Conservation (phyloP, 73 alveolate genomes). For the Paramecium pentaurelia region DNA sequence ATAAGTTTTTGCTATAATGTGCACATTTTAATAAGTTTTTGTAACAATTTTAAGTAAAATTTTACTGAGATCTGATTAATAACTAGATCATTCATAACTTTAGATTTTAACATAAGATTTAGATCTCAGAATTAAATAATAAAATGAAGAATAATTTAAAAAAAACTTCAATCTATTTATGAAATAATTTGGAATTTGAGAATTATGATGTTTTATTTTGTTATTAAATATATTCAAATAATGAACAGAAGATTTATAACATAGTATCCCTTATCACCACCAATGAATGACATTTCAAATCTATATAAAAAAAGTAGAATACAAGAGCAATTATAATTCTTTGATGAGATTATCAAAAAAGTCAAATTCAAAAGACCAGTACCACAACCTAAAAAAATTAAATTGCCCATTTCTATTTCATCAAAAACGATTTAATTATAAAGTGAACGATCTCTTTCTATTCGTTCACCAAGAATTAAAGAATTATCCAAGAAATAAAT, state of each 20-base stretch:
- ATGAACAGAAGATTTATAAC: not conserved
- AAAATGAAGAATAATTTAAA: not conserved
- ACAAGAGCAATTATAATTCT: not conserved
- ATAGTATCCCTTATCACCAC: not conserved
- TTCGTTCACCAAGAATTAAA: not conserved
- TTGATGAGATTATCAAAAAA: not conserved
- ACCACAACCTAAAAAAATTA: not conserved
- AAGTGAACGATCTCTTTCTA: not conserved
- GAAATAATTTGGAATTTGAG: not conserved
- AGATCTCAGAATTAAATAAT: not conserved
- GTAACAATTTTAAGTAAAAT: not conserved
- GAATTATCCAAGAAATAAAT: not conserved
- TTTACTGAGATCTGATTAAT: not conserved
- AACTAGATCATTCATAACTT: not conserved
- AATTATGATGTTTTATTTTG: not conserved
- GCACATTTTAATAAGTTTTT: not conserved
- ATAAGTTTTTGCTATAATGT: not conserved
- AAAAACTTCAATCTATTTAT: not conserved
- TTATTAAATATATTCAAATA: not conserved
- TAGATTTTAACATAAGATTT: not conserved
- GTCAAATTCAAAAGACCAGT: not conserved
- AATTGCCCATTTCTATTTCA: not conserved
- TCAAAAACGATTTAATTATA: not conserved
- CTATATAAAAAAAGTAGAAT: not conserved
- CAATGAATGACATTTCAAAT: not conserved